Base-by-base conservation (phyloP, 2,329 filamentous ascomycete genomes). In the Phialophora tarda region DNA sequence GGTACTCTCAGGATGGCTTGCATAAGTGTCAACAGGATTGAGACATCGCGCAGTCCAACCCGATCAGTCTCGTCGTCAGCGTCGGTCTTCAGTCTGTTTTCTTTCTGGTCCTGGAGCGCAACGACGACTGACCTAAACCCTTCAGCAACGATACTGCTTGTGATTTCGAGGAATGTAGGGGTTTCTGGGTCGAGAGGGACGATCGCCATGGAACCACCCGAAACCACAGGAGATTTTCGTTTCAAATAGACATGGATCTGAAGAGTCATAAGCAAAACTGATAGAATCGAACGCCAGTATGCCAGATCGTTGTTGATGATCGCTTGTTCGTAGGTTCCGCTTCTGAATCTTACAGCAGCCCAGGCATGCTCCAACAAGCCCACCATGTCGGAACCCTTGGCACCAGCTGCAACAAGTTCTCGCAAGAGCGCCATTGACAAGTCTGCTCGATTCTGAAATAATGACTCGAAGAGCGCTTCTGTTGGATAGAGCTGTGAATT, bases 271-370 rank as follows among this genome's bases (percentile, higher is more conserved):
- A 95, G 97, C 4, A 99, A 84, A 2, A 94, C 87, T 74, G 91
- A 92, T 21, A 98, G 83, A 10, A 97, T 85, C 0, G 89, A 90
- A 57, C 95, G 90, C 77, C 96, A 96, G 75, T 97, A 94, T 38
- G 85, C 81, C 8, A 81, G 88, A 69, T 88, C 82, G 17, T 85
- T 82, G 62, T 82, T 82, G 3, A 82, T 80, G 63, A 88, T 80
- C 0, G 86, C 85, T 58, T 82, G 80, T 66, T 89, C 87, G 70
- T 89, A 90, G 50, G 86, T 84, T 6, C 82, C 76, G 61, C 83
- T 82, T 11, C 84, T 81, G 59, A 79, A 78, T 44, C 82, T 81
- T 55, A 89, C 82, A 14, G 87, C 82, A 56, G 85, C 83, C 88
- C 88, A 91, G 6, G 86, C 84, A 12, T 82, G 80, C 21, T 79